A percentile compares a stretch with the other conserved stretches of the same genome.
Evolutionary conservation across 1,139 yeast species (phyloP).

Genomic region (Maudiozyma humilis): DNA sequence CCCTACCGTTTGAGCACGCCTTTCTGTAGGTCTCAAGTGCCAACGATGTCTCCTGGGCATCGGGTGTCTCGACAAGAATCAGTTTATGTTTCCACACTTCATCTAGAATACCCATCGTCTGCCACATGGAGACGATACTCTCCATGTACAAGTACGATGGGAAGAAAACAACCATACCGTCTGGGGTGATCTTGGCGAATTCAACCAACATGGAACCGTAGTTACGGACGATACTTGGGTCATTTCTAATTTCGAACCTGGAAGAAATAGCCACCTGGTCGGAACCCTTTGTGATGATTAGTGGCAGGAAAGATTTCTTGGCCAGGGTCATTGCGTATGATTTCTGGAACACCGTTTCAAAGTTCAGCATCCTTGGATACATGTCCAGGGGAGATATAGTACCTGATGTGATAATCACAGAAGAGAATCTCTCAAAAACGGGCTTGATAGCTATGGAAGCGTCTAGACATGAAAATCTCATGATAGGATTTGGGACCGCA

Average conservation of each 20-base stretch:
- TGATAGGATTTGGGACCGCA: constrained; percentile 95
- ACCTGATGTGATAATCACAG: constrained; percentile 93
- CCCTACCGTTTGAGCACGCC: constrained; percentile 96
- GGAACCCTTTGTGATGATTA: constrained; percentile 93
- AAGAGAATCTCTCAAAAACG: constrained; percentile 85
- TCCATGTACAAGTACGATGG: constrained; percentile 97
- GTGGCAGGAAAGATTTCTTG: constrained; percentile 83
- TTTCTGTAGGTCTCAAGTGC: constrained; percentile 93
- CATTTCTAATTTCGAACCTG: constrained; percentile 91
- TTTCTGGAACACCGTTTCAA: constrained; percentile 88
- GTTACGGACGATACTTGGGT: constrained; percentile 94
- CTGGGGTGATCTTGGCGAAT: constrained; percentile 92
- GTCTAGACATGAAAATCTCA: constrained; percentile 89
- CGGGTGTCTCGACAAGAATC: constrained; percentile 96
- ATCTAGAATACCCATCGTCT: constrained; percentile 91
- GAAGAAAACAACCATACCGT: constrained; percentile 95
- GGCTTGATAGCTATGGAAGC: constrained; percentile 98
- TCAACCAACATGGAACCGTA: constrained; percentile 89
- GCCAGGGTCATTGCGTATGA: constrained; percentile 95
- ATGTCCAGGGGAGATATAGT: constrained; percentile 96
- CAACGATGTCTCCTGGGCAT: constrained; percentile 93
- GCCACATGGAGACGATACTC: constrained; percentile 97
- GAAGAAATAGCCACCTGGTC: constrained; percentile 97
- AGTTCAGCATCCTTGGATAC: constrained; percentile 96
- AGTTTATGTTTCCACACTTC: constrained; percentile 97